Base-by-base conservation (phyloP, 2,329 filamentous ascomycete genomes). In the Colletotrichum sp. region DNA sequence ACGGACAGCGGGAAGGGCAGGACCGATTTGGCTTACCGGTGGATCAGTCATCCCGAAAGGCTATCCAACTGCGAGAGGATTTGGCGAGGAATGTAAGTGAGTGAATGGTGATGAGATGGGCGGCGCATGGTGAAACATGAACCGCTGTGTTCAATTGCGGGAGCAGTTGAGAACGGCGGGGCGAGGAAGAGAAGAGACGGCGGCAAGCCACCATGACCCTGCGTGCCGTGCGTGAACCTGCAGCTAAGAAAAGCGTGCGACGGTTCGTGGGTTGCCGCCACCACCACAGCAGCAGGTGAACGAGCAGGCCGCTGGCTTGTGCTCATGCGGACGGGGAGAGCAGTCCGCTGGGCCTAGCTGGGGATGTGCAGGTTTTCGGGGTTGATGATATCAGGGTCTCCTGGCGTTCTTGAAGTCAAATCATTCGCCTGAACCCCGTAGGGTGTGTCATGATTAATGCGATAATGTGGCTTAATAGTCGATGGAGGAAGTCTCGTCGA, bases 121-220 rank as follows among this genome's bases (percentile, higher is more conserved):
- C 69, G 34, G 54, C 21, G 62, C 55, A 67, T 72, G 57, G 57
- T 74, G 72, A 74, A 71, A 74, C 68, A 66, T 34, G 21, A 31
- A 31, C 16, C 43, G 43, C 38, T 9, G 21, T 62, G 27, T 38
- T 47, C 43, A 47, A 27, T 21, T 29, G 36, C 21, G 63, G 61
- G 24, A n/a, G 34, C 21, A 55, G 57, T 51, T 24, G 34, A 47
- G 62, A 73, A 51, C 27, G 62, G 55, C 34, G 43, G 33, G 62
- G 61, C 55, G 18, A 58, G 8, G 33, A 24, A 31, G 33, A 71
- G n/a, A 58, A 67, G 62, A 57, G 47, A 55, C 33, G 67, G 71
- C 67, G 54, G 62, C 62, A 70, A 73, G 71, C 71, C 71, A 63
- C 72, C 62, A 33, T 62, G 62, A 67, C 68, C 68, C 63, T 71